Percentiles rank a stretch among this genome's conserved stretches.
phyloP scores from a whole-genome alignment of 805 yeast genomes.

The Blastobotrys peoriensis region DNA sequence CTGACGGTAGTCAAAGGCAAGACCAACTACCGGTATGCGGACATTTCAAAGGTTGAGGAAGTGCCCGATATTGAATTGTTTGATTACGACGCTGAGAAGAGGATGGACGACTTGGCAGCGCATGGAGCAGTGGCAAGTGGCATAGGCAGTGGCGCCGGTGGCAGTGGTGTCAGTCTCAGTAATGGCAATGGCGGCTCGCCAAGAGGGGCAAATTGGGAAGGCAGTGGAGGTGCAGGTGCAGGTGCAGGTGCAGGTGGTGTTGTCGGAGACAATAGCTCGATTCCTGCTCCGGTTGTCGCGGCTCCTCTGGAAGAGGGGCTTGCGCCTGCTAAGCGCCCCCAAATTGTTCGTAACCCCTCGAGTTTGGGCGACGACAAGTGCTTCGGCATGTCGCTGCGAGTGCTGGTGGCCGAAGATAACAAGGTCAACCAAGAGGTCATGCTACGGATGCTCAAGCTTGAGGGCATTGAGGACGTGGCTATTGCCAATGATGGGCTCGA shows the following conservation, averaged over 20 bases:
- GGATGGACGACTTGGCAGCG: slow-evolving; percentile 1
- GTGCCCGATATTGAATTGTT: slow-evolving; percentile 4
- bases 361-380: slow-evolving; percentile 4
- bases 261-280: not conserved
- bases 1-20: slow-evolving; percentile 9
- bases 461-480: slow-evolving; percentile 64
- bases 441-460: slow-evolving; percentile 70
- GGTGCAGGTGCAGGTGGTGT: not conserved
- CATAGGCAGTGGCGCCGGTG: too few species aligned
- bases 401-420: slow-evolving; percentile 91
- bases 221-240: not conserved
- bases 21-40: not conserved
- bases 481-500: slow-evolving; percentile 85
- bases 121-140: not conserved
- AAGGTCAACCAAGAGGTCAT: slow-evolving; percentile 90
- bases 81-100: not conserved
- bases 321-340: slow-evolving; percentile 1
- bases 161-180: too few species aligned
- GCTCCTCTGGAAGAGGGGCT: not conserved
- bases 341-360: not conserved
- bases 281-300: not conserved
- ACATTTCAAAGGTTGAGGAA: slow-evolving; percentile 1
- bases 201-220: not conserved
- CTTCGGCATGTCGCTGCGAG: slow-evolving; percentile 19
- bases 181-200: too few species aligned